A percentile compares a stretch with the other conserved stretches of the same genome.
These are phyloP conservation scores for Psophocarpus tetragonolobus DNA, from an alignment of 306 rosid genomes.

Conservation along the genomic window DNA sequence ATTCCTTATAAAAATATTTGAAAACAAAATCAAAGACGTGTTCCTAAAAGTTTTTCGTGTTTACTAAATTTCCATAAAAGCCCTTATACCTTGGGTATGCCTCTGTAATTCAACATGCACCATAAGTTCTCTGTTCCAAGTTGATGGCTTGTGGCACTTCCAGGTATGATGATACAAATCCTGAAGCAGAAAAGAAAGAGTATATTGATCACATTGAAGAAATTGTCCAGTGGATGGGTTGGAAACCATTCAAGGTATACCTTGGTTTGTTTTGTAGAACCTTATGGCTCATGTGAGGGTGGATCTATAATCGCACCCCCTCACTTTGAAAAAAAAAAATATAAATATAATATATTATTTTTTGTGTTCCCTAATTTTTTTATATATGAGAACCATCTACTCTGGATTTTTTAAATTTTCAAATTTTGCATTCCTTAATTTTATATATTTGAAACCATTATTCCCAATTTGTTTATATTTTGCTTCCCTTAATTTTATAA, in stretches of 20 bases:
- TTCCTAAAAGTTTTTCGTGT: neutral
- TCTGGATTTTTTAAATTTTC: too few relatives aligned
- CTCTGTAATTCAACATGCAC: neutral
- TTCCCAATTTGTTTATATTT: too few relatives aligned
- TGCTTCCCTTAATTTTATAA: too few relatives aligned
- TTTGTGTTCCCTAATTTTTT: too few relatives aligned
- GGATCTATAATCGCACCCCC: too few relatives aligned
- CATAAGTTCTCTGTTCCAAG: neutral
- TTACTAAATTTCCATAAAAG: neutral
- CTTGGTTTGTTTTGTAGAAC: neutral
- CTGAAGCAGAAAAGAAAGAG: constrained; percentile 94
- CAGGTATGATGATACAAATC: constrained; percentile 96
- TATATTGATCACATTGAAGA: constrained; percentile 95
- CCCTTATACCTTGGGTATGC: neutral
- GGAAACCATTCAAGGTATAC: constrained; percentile 92
- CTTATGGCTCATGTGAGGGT: neutral
- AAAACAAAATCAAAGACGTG: too few relatives aligned
- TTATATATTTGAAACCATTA: too few relatives aligned
- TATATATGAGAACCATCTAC: too few relatives aligned
- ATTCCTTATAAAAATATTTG: too few relatives aligned
- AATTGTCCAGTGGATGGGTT: constrained; percentile 98
- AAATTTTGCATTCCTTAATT: too few relatives aligned
- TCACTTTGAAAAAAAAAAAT: too few relatives aligned
- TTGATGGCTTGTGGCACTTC: constrained; percentile 30
- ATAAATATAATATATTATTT: too few relatives aligned